Conservation (phyloP, 2,329 filamentous ascomycete species). For the Colletotrichum tamarilloi region DNA sequence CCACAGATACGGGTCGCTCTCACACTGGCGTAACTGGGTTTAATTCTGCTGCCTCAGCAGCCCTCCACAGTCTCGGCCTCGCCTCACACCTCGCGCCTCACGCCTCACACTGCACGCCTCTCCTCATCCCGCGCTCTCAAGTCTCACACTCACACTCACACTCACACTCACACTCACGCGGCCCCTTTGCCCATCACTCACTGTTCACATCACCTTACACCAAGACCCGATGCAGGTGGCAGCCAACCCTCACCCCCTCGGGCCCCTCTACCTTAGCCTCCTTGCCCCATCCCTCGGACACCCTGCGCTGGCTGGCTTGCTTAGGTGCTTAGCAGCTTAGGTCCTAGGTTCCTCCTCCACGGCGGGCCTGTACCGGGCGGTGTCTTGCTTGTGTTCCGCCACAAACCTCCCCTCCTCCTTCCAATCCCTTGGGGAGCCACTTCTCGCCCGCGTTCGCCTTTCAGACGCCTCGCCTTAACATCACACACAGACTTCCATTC, state of each 20-base stretch:
- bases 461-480: not conserved
- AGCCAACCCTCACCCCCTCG: constrained; percentile 1
- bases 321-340: too few relatives aligned
- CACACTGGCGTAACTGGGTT: not conserved
- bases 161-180: not conserved
- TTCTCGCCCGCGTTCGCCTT: not conserved
- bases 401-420: constrained; percentile 13
- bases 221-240: not conserved
- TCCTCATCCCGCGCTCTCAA: too few relatives aligned
- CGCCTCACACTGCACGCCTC: too few relatives aligned
- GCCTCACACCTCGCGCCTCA: constrained; percentile 13
- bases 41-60: constrained; percentile 33
- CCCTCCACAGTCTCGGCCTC: constrained; percentile 24
- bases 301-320: constrained; percentile 25
- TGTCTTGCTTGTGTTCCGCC: constrained; percentile 29
- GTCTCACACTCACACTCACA: too few relatives aligned
- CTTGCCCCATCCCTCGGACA: constrained; percentile 15
- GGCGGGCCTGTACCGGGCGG: not conserved
- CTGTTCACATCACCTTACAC: constrained; percentile 2
- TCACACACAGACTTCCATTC: not conserved
- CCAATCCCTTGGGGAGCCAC: not conserved
- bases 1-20: constrained; percentile 22
- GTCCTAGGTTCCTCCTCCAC: not conserved
- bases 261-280: not conserved
- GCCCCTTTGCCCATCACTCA: not conserved